phyloP scores from a whole-genome alignment of 1,284 basidiomycete species.

The Pterulicium gracile region DNA sequence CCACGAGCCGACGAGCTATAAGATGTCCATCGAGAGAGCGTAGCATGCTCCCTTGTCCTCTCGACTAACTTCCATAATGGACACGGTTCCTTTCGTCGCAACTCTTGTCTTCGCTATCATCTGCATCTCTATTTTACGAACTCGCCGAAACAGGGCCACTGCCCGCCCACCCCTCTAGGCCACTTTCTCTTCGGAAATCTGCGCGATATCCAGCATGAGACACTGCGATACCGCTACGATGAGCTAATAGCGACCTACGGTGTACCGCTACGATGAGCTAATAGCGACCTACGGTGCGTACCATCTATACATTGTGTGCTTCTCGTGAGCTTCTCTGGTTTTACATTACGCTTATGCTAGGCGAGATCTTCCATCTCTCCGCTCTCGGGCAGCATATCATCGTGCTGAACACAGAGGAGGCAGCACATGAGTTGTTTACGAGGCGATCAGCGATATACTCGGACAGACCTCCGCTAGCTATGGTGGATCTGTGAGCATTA shows the following conservation, averaged over 20 bases:
- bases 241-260: not conserved
- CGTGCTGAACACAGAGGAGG: constrained; percentile 19
- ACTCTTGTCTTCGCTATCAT: too few relatives aligned
- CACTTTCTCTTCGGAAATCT: not conserved
- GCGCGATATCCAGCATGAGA: not conserved
- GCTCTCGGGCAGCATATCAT: constrained; percentile 18
- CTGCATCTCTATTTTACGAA: too few relatives aligned
- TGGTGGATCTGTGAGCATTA: constrained; percentile 12
- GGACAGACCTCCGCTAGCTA: constrained; percentile 17
- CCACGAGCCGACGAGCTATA: too few relatives aligned
- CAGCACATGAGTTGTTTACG: constrained; percentile 23
- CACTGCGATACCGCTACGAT: not conserved
- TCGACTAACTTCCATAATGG: too few relatives aligned
- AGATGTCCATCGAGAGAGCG: too few relatives aligned
- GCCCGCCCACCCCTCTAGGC: not conserved
- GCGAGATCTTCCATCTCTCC: constrained; percentile 21
- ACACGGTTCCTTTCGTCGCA: too few relatives aligned
- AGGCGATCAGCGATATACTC: constrained; percentile 21
- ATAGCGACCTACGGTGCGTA: not conserved
- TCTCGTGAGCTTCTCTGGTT: not conserved
- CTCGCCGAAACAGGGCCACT: not conserved
- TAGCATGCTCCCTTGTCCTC: too few relatives aligned
- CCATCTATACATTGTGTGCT: too few relatives aligned
- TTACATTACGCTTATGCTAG: constrained; percentile 11
- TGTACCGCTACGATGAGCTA: not conserved